Percentiles rank a stretch among this genome's conserved stretches.
phyloP scores from a whole-genome alignment of 352 stramenopile species.

The Lagenidium giganteum region DNA sequence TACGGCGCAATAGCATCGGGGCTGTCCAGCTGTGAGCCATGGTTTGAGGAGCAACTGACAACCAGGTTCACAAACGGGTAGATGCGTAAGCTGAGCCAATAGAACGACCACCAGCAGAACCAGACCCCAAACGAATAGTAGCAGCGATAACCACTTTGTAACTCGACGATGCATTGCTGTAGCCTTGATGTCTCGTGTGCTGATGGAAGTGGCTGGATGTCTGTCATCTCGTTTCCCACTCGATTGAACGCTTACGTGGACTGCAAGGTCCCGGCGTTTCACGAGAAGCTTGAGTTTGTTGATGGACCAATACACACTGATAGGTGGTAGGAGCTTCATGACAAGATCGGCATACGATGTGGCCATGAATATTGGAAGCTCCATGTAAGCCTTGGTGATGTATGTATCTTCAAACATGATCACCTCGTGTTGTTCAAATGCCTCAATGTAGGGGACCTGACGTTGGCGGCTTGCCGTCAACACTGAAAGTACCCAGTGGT shows the following conservation, averaged over 20 bases:
- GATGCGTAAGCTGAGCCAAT: slow-evolving; percentile 4
- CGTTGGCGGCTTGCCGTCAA: too few relatives aligned
- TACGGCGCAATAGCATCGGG: slow-evolving; percentile 5
- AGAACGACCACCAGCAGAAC: neutral
- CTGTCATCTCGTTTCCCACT: too few relatives aligned
- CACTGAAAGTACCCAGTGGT: too few relatives aligned
- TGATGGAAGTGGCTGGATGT: too few relatives aligned
- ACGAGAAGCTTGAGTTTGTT: slow-evolving; percentile 13
- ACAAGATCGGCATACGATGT: slow-evolving; percentile 12
- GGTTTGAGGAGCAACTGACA: slow-evolving; percentile 8
- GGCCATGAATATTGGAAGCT: slow-evolving; percentile 9
- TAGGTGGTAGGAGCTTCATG: slow-evolving; percentile 12
- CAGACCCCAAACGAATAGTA: too few relatives aligned
- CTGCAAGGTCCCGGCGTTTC: neutral
- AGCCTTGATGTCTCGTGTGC: neutral
- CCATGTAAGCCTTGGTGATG: slow-evolving; percentile 15
- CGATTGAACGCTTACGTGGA: too few relatives aligned
- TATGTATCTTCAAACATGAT: slow-evolving; percentile 18
- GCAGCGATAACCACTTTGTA: too few relatives aligned
- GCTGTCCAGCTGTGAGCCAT: slow-evolving; percentile 15
- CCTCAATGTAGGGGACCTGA: too few relatives aligned
- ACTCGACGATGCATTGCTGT: too few relatives aligned
- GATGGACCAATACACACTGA: slow-evolving; percentile 11
- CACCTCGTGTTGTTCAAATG: too few relatives aligned
- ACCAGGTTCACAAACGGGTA: slow-evolving; percentile 1